Conservation (phyloP, 495 filamentous ascomycete species). For the Hypoxylon crocopeplum region DNA sequence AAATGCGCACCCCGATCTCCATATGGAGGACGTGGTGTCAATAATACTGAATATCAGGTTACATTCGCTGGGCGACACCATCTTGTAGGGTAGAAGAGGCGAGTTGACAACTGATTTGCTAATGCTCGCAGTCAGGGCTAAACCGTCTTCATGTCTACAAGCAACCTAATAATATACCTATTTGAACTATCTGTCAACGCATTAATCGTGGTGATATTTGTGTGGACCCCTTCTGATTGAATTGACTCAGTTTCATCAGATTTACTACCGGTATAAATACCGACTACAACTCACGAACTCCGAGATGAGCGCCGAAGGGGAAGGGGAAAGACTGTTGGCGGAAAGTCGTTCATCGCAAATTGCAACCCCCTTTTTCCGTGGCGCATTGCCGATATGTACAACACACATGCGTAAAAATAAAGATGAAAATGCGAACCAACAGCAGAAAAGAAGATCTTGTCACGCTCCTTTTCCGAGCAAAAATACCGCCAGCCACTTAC, state of each 20-base stretch:
- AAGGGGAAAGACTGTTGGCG: not conserved
- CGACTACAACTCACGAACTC: not conserved
- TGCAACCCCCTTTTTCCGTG: not conserved
- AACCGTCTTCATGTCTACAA: not conserved
- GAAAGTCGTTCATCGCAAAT: not conserved
- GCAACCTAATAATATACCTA: slow-evolving; percentile 6
- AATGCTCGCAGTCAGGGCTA: not conserved
- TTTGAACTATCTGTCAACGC: not conserved
- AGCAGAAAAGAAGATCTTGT: not conserved
- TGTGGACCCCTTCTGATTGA: not conserved
- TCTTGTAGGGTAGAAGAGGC: not conserved
- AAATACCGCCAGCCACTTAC: not conserved
- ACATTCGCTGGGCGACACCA: not conserved
- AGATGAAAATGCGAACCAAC: not conserved
- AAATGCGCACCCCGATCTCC: slow-evolving; percentile 3
- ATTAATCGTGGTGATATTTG: not conserved
- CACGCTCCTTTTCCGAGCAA: not conserved
- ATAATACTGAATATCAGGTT: slow-evolving; percentile 1
- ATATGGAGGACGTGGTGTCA: not conserved
- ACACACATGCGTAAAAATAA: slow-evolving; percentile 2
- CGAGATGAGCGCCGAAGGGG: not conserved
- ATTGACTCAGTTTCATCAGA: not conserved
- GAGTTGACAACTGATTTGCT: not conserved
- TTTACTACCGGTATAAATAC: too few relatives aligned
- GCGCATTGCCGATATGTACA: not conserved